phyloP scores from a whole-genome alignment of 176 grass and related monocot species.

The Juncus inflexus region DNA sequence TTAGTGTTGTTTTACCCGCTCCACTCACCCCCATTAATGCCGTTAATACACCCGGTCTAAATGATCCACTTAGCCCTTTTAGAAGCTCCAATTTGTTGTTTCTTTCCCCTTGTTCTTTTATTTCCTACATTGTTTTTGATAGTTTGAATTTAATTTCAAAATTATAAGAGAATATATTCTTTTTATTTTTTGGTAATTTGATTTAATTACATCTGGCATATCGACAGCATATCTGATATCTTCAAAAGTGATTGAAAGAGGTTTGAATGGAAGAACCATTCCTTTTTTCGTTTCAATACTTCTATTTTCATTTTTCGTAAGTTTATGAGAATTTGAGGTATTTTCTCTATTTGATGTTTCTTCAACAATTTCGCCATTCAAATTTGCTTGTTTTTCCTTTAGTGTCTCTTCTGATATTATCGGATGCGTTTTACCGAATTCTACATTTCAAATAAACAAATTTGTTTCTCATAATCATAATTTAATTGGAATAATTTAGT shows the following conservation, averaged over 20 bases:
- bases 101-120: conserved; percentile 27
- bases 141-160: background rate
- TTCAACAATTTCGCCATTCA: conserved; percentile 52
- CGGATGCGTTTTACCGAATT: conserved; percentile 52
- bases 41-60: conserved; percentile 48
- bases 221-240: conserved; percentile 71
- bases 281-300: conserved; percentile 36
- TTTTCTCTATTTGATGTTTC: conserved; percentile 27
- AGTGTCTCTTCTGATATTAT: conserved; percentile 54
- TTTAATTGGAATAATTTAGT: background rate
- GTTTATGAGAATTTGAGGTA: background rate
- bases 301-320: conserved; percentile 2
- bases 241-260: conserved; percentile 57
- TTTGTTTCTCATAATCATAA: background rate
- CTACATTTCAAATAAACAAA: conserved; percentile 24
- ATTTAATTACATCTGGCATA: conserved; percentile 62
- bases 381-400: conserved; percentile 57
- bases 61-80: conserved; percentile 31
- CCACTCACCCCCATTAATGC: conserved; percentile 54
- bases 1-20: conserved; percentile 50
- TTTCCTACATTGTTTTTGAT: conserved; percentile 17
- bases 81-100: conserved; percentile 39
- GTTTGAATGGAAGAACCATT: conserved; percentile 81
- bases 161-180: background rate
- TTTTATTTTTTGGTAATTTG: background rate